phyloP scores from a whole-genome alignment of 495 filamentous ascomycete genomes.

The Hypomontagnella submonticulosa region DNA sequence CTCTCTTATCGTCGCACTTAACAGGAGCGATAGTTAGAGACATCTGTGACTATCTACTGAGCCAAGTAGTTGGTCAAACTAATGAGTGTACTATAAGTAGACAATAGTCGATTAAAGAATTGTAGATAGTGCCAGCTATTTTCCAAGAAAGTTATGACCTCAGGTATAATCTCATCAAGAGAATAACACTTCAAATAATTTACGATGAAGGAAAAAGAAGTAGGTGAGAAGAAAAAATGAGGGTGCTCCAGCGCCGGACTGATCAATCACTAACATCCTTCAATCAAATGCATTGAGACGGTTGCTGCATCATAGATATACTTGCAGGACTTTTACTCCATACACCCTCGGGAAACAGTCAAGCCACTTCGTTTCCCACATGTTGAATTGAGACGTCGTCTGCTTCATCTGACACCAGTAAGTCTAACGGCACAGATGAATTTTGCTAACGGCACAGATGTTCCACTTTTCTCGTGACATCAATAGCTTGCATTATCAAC shows the following conservation, averaged over 20 bases:
- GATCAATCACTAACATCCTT: too few species aligned
- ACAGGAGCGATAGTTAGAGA: slow-evolving; percentile 29
- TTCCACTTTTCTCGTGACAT: too few species aligned
- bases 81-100: too few species aligned
- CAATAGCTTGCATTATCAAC: too few species aligned
- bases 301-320: slow-evolving; percentile 27
- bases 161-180: background rate
- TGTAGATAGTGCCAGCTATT: too few species aligned
- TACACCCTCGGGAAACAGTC: slow-evolving; percentile 7
- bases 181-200: background rate
- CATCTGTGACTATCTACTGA: slow-evolving; percentile 17
- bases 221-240: background rate
- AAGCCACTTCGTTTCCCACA: slow-evolving; percentile 20
- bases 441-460: too few species aligned
- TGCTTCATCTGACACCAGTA: too few species aligned
- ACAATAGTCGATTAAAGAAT: too few species aligned
- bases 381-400: slow-evolving; percentile 37
- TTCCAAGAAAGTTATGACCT: too few species aligned
- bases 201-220: slow-evolving; percentile 6
- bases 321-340: slow-evolving; percentile 16
- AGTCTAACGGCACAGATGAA: too few species aligned
- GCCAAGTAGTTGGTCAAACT: background rate
- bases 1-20: slow-evolving; percentile 40
- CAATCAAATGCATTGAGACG: slow-evolving; percentile 8
- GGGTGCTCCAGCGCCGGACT: too few species aligned